Conservation (phyloP, 305 asterid genomes). For the Stenogyne calaminthoides region DNA sequence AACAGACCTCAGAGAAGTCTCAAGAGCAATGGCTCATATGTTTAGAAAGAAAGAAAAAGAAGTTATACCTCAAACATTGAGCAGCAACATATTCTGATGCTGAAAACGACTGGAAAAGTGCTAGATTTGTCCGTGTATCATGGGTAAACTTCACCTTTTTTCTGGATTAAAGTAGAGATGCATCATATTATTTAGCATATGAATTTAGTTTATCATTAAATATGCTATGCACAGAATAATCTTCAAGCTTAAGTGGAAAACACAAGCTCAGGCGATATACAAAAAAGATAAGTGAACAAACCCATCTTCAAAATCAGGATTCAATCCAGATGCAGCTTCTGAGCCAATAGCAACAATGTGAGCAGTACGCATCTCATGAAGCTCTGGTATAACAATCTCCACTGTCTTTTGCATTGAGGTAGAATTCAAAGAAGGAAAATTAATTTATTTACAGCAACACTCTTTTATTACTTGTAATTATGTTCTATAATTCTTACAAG, state of each 20-base stretch:
- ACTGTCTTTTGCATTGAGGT: slow-evolving; percentile 54
- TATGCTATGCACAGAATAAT: no score
- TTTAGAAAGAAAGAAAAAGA: neutral
- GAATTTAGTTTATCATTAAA: neutral
- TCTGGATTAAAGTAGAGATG: slow-evolving; percentile 42
- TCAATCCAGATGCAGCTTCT: slow-evolving; percentile 65
- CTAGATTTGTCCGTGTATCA: slow-evolving; percentile 81
- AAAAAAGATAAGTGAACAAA: slow-evolving; percentile 41
- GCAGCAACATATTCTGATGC: slow-evolving; percentile 94
- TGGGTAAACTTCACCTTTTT: slow-evolving; percentile 57
- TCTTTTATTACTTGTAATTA: slow-evolving; percentile 18
- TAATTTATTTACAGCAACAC: slow-evolving; percentile 18
- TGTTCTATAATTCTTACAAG: slow-evolving; percentile 22
- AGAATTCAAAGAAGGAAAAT: slow-evolving; percentile 32
- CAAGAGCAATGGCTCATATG: neutral
- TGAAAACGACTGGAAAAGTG: slow-evolving; percentile 80
- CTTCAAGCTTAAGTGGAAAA: slow-evolving; percentile 6
- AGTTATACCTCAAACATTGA: slow-evolving; percentile 76
- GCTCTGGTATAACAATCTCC: slow-evolving; percentile 92
- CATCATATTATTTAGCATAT: slow-evolving; percentile 18
- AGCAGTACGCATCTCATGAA: slow-evolving; percentile 87
- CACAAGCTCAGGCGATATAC: slow-evolving; percentile 15
- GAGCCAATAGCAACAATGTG: slow-evolving; percentile 89
- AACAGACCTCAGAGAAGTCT: neutral
- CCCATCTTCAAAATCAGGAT: slow-evolving; percentile 87